Evolutionary conservation across 192 early-diverging fungal genomes (phyloP).

Genomic region (Pilobolus umbonatus): DNA sequence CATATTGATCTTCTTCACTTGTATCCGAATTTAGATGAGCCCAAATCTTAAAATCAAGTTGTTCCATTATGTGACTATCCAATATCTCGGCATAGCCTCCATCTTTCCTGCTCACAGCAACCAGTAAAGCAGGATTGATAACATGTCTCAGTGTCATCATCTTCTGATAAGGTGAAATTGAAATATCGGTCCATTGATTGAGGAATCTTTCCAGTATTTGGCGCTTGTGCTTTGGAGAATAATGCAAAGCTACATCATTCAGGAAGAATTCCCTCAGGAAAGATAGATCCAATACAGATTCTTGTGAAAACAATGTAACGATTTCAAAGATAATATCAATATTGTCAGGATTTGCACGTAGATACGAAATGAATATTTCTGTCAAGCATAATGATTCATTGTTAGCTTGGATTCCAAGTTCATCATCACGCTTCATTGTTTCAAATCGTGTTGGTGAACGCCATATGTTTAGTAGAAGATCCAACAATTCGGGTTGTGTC

Average conservation of each 20-base stretch:
- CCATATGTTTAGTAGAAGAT: conserved; percentile 49
- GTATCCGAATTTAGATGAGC: conserved; percentile 45
- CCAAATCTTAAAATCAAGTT: conserved; percentile 60
- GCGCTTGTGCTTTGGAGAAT: conserved; percentile 52
- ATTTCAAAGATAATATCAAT: conserved; percentile 71
- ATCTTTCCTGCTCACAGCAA: conserved; percentile 52
- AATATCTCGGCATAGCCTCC: conserved; percentile 47
- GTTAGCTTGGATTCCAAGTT: conserved; percentile 31
- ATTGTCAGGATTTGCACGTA: conserved; percentile 58
- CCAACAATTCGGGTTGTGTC: conserved; percentile 39
- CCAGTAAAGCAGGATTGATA: conserved; percentile 82
- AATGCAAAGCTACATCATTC: conserved; percentile 60
- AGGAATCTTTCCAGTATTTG: conserved; percentile 75
- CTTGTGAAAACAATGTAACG: conserved; percentile 61
- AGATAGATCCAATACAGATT: conserved; percentile 60
- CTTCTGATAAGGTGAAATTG: conserved; percentile 58
- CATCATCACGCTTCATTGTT: conserved; percentile 41
- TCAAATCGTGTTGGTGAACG: conserved; percentile 38
- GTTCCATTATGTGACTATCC: conserved; percentile 53
- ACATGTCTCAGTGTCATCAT: conserved; percentile 73
- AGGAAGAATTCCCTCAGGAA: conserved; percentile 65
- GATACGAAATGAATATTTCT: conserved; percentile 69
- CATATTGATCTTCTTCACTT: conserved; percentile 50
- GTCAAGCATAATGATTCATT: conserved; percentile 58
- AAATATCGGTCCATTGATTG: conserved; percentile 58